Conservation (phyloP, 2,329 filamentous ascomycete genomes). For the Endothia cerciana region DNA sequence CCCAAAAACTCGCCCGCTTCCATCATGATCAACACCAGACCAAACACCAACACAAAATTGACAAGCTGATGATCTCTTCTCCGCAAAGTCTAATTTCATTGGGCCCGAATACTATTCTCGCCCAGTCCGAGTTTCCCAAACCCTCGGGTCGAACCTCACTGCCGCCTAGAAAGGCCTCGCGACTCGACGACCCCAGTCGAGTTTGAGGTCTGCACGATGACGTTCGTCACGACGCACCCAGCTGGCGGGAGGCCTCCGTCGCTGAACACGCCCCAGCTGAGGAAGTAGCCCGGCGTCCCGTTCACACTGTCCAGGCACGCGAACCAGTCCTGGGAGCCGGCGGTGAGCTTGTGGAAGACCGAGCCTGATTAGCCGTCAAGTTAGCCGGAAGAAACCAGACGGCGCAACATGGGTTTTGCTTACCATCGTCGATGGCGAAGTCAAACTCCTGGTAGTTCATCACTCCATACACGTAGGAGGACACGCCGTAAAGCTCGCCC, state of each 20-base stretch:
- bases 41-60: neutral
- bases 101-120: neutral
- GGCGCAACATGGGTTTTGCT: neutral
- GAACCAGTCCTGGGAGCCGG: conserved; percentile 21
- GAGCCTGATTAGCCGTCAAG: neutral
- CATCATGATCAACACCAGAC: neutral
- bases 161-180: neutral
- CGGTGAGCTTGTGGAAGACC: conserved; percentile 16
- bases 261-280: conserved; percentile 21
- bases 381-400: neutral
- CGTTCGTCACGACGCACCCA: conserved; percentile 13
- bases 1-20: no score
- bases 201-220: conserved; percentile 11
- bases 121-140: neutral
- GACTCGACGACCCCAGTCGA: neutral
- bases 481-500: conserved; percentile 13
- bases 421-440: conserved; percentile 10
- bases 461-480: neutral
- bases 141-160: neutral
- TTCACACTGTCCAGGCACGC: conserved; percentile 17
- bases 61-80: neutral
- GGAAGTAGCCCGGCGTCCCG: conserved; percentile 11
- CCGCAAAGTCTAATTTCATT: neutral
- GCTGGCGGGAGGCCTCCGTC: neutral
- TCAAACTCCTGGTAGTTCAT: conserved; percentile 20